Conservation (phyloP, 202 grass and related monocot species). For the Musa balbisiana region DNA sequence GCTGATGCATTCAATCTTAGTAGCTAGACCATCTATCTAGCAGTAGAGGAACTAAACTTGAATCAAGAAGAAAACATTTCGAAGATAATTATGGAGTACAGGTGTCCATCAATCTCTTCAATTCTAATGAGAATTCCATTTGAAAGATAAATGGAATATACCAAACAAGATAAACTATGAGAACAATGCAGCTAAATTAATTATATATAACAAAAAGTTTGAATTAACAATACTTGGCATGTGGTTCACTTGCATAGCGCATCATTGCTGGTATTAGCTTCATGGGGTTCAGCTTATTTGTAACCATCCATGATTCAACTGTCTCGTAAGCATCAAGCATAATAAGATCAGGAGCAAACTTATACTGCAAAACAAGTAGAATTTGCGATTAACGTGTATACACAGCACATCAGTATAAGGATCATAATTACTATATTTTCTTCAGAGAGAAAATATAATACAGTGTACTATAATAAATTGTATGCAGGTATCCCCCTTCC, state of each 20-base stretch:
- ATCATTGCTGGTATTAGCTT: constrained; percentile 99
- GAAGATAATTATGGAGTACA: neutral
- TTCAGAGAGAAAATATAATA: neutral
- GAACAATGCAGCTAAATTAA: neutral
- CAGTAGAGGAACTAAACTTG: neutral
- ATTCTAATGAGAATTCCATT: neutral
- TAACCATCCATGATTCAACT: constrained; percentile 91
- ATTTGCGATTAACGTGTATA: neutral
- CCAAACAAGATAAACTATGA: neutral
- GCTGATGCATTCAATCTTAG: neutral
- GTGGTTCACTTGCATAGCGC: constrained; percentile 97
- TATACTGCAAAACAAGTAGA: constrained; percentile 60
- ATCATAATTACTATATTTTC: neutral
- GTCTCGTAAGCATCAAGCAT: constrained; percentile 97
- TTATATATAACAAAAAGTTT: neutral
- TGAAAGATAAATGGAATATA: neutral
- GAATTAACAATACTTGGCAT: constrained; percentile 65
- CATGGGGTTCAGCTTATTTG: constrained; percentile 87
- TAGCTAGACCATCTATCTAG: neutral
- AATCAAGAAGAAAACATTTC: neutral
- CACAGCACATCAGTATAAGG: neutral
- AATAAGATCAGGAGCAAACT: constrained; percentile 93
- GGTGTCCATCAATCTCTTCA: neutral
- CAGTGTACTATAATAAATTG: too few species aligned
- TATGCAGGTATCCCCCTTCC: too few species aligned